Percentiles rank a stretch among this genome's conserved stretches.
Conservation (phyloP, 495 filamentous ascomycete genomes). For the Glonium stellatum region DNA sequence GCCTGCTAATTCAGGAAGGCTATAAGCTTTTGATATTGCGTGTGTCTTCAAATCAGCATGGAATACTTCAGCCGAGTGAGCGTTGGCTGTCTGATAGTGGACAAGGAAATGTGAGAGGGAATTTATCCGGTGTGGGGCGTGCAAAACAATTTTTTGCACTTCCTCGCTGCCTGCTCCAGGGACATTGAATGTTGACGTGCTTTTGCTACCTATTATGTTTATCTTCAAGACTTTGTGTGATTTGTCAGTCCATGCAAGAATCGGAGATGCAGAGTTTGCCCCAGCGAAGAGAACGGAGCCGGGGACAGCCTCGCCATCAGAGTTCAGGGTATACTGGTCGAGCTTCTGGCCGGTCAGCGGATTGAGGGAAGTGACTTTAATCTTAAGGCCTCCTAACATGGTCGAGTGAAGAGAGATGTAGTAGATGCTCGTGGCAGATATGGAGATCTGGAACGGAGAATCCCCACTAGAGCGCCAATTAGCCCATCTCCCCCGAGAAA, state of each 20-base stretch:
- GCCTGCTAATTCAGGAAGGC: conserved; percentile 60
- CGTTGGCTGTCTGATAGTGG: conserved; percentile 62
- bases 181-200: conserved; percentile 44
- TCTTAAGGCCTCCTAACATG: conserved; percentile 54
- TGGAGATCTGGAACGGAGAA: conserved; percentile 69
- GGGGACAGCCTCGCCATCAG: conserved; percentile 64
- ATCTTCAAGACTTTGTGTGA: conserved; percentile 60
- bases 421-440: conserved; percentile 65
- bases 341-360: conserved; percentile 59
- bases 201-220: conserved; percentile 74
- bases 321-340: conserved; percentile 58
- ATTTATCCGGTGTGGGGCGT: conserved; percentile 63
- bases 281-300: conserved; percentile 74
- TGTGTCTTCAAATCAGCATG: conserved; percentile 66
- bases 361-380: conserved; percentile 68
- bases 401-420: conserved; percentile 69
- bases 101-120: conserved; percentile 76
- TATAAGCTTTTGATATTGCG: conserved; percentile 63
- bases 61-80: conserved; percentile 79
- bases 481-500: conserved; percentile 17
- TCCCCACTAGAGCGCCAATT: conserved; percentile 47
- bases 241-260: conserved; percentile 77
- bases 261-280: conserved; percentile 71
- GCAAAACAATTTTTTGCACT: conserved; percentile 60
- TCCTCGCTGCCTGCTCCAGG: conserved; percentile 49